Conservation (phyloP, 495 filamentous ascomycete species). For the Hyaloscypha finlandica region DNA sequence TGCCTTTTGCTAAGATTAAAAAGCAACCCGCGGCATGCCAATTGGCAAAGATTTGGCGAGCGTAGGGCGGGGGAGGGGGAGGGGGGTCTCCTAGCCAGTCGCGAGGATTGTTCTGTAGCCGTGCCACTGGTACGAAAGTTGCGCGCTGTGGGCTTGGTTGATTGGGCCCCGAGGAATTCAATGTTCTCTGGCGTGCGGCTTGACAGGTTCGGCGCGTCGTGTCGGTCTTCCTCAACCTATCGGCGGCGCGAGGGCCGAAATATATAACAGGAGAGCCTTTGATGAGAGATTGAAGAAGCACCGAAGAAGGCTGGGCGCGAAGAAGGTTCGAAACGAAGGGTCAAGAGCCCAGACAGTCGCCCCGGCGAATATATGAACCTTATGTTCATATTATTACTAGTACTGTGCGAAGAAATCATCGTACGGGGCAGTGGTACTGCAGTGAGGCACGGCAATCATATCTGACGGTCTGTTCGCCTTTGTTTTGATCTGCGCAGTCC, state of each 20-base stretch:
- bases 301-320: neutral
- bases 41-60: conserved; percentile 3
- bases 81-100: conserved; percentile 20
- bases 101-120: conserved; percentile 16
- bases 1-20: conserved; percentile 15
- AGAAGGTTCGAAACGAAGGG: neutral
- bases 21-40: conserved; percentile 3
- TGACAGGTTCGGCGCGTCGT: too few relatives aligned
- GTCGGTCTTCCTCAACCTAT: too few relatives aligned
- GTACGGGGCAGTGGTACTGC: neutral
- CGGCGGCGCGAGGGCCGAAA: neutral
- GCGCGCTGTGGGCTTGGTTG: neutral
- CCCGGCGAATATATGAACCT: neutral
- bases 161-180: conserved; percentile 10
- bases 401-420: neutral
- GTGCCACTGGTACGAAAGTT: conserved; percentile 16
- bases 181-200: conserved; percentile 4
- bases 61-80: neutral
- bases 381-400: neutral
- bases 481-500: conserved; percentile 12
- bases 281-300: too few relatives aligned
- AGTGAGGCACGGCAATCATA: conserved; percentile 1
- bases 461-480: conserved; percentile 15
- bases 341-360: neutral
- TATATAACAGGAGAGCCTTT: too few relatives aligned